A percentile compares a stretch with the other conserved stretches of the same genome.
Evolutionary conservation across 257 asterid genomes (phyloP).

Genomic region (Nicotiana paniculata): DNA sequence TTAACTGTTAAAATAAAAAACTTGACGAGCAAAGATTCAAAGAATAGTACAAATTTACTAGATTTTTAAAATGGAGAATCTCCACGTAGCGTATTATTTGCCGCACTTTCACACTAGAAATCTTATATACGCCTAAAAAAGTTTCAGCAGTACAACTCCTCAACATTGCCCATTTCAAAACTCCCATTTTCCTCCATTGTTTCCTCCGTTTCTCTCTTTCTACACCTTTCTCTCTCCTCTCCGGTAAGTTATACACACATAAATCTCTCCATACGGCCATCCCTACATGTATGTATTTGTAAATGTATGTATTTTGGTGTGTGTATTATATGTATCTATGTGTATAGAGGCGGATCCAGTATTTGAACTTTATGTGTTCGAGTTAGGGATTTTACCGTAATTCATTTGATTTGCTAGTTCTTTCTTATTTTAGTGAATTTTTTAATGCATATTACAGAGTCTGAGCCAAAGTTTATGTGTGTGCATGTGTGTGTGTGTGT

Average conservation of each 20-base stretch:
- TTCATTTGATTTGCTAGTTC: too few species aligned
- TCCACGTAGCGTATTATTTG: background rate
- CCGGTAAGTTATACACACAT: background rate
- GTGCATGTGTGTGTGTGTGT: too few species aligned
- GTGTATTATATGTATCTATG: background rate
- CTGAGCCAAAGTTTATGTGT: too few species aligned
- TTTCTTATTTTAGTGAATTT: too few species aligned
- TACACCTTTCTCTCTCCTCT: background rate
- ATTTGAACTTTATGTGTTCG: background rate
- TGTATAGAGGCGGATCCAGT: background rate
- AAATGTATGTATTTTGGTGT: background rate
- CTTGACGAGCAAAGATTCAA: too few species aligned
- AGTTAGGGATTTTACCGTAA: too few species aligned
- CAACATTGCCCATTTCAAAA: background rate
- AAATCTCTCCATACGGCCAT: background rate
- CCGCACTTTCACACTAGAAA: slow-evolving; percentile 3
- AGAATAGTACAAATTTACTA: background rate
- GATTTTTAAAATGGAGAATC: background rate
- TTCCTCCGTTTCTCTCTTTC: background rate
- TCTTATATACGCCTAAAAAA: background rate
- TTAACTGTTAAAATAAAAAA: too few species aligned
- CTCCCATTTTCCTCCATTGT: background rate
- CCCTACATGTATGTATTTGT: background rate
- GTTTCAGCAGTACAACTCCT: background rate
- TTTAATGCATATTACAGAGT: too few species aligned